A percentile compares a stretch with the other conserved stretches of the same genome.
Conservation (phyloP, 495 filamentous ascomycete species). For the Podospora fimiseda region DNA sequence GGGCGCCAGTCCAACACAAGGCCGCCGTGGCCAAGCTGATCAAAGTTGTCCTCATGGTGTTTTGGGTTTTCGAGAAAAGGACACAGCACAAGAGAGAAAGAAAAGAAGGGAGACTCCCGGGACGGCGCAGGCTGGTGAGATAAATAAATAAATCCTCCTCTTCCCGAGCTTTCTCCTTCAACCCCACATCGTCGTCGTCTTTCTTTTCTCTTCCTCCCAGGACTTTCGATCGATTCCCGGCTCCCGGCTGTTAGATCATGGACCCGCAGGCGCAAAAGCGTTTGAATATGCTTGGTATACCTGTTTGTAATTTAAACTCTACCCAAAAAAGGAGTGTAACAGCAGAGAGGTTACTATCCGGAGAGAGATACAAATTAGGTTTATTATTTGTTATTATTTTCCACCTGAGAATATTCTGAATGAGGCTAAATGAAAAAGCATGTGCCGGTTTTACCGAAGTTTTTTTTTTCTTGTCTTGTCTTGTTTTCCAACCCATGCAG, state of each 20-base stretch:
- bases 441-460: slow-evolving; percentile 28
- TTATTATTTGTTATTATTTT: slow-evolving; percentile 11
- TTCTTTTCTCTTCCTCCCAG: background rate
- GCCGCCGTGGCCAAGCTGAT: slow-evolving; percentile 17
- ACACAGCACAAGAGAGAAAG: background rate
- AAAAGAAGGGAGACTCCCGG: no score
- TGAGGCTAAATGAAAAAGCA: slow-evolving; percentile 32
- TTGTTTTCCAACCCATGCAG: slow-evolving; percentile 9
- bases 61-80: slow-evolving; percentile 7
- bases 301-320: slow-evolving; percentile 8
- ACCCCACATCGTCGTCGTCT: background rate
- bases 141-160: no score
- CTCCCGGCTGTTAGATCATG: slow-evolving; percentile 18
- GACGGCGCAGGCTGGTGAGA: no score
- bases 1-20: slow-evolving; percentile 13
- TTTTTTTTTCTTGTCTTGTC: background rate
- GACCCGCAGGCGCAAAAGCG: slow-evolving; percentile 9
- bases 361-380: no score
- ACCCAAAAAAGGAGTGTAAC: slow-evolving; percentile 8
- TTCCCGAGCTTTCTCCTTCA: background rate
- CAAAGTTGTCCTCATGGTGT: slow-evolving; percentile 20
- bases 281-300: no score
- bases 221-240: background rate
- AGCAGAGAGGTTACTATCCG: slow-evolving; percentile 25
- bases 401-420: slow-evolving; percentile 4